phyloP scores from a whole-genome alignment of 345 rosid species.

The Psidium guajava region DNA sequence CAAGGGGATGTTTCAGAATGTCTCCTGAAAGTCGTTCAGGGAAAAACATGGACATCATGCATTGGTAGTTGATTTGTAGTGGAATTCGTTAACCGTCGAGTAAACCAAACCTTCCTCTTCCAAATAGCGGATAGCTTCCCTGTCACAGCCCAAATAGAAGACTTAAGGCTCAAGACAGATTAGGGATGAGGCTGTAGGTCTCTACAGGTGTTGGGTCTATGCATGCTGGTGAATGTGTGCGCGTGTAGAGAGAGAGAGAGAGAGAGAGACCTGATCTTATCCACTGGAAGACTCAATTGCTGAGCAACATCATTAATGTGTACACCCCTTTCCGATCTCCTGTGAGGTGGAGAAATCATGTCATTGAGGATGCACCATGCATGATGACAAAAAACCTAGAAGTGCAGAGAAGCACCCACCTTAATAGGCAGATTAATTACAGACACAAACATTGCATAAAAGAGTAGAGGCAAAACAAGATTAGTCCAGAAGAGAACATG shows the following conservation, averaged over 20 bases:
- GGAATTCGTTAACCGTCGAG: constrained; percentile 49
- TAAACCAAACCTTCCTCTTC: constrained; percentile 52
- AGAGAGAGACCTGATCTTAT: constrained; percentile 47
- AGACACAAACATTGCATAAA: background rate
- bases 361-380: background rate
- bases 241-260: constrained; percentile 1
- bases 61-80: constrained; percentile 56
- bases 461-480: background rate
- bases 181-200: background rate
- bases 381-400: background rate
- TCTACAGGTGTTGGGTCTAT: background rate
- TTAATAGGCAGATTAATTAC: background rate
- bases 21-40: background rate
- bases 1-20: background rate
- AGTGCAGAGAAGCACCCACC: background rate
- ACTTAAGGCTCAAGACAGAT: background rate
- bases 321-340: constrained; percentile 53
- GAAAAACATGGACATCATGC: constrained; percentile 17
- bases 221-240: background rate
- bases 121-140: constrained; percentile 54
- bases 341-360: constrained; percentile 7
- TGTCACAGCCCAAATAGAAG: constrained; percentile 15
- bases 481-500: background rate
- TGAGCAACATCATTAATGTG: constrained; percentile 43
- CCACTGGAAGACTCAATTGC: constrained; percentile 43